Percentiles rank a stretch among this genome's conserved stretches.
These are phyloP conservation scores for Colletotrichum gigasporum DNA, from an alignment of 2,329 filamentous ascomycete species.

Conservation along the genomic window DNA sequence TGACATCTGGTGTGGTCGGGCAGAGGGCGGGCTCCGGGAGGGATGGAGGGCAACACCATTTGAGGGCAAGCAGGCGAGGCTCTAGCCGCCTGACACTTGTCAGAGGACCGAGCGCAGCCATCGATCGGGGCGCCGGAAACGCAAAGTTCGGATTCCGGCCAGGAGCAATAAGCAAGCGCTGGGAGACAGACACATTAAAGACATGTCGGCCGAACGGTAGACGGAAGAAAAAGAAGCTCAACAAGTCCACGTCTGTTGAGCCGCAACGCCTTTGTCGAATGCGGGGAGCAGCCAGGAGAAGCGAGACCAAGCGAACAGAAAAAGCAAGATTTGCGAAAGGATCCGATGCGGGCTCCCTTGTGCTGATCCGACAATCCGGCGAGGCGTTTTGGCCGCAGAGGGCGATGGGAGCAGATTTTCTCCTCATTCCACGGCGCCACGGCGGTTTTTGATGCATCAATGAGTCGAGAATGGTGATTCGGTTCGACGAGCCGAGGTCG, in stretches of 20 bases:
- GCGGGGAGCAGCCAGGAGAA: background rate
- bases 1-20: conserved; percentile 20
- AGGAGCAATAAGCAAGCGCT: background rate
- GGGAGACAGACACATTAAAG: background rate
- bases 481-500: conserved; percentile 8
- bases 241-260: background rate
- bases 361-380: background rate
- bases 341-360: background rate
- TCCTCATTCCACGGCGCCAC: background rate
- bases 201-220: conserved; percentile 1
- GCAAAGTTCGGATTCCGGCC: background rate
- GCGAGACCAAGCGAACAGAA: background rate
- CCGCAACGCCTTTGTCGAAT: background rate
- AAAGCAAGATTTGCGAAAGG: conserved; percentile 18
- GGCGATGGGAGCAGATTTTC: conserved; percentile 3
- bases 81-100: conserved; percentile 15
- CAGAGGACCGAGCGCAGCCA: conserved; percentile 17
- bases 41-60: background rate
- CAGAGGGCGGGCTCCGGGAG: background rate
- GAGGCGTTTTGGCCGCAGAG: background rate
- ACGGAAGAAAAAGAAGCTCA: background rate
- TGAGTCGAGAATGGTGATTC: background rate
- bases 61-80: background rate
- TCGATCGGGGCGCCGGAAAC: background rate
- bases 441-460: background rate